Conservation (phyloP, 2,329 filamentous ascomycete genomes). For the Pleomassaria siparia region DNA sequence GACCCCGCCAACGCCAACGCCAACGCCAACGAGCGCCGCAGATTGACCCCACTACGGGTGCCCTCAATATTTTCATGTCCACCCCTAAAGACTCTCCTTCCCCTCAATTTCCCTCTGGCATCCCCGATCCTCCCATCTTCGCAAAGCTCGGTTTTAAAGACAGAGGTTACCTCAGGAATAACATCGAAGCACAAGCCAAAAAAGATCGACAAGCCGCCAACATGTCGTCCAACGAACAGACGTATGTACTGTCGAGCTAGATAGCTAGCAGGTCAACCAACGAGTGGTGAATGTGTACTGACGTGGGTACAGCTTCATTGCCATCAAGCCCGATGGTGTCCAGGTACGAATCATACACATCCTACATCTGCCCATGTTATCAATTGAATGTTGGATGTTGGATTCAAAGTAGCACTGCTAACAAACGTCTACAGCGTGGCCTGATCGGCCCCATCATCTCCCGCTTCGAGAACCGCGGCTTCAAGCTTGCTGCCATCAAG, state of each 20-base stretch:
- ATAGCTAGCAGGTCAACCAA: conserved; percentile 6
- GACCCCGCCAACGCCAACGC: not conserved
- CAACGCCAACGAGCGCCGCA: conserved; percentile 1
- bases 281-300: conserved; percentile 28
- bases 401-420: conserved; percentile 5
- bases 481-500: conserved; percentile 99
- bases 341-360: conserved; percentile 64
- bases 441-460: conserved; percentile 96
- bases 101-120: conserved; percentile 22
- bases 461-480: conserved; percentile 97
- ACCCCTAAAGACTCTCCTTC: conserved; percentile 7
- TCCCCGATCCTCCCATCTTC: conserved; percentile 46
- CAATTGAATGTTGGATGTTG: not conserved
- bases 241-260: conserved; percentile 61
- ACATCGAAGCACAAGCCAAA: conserved; percentile 36
- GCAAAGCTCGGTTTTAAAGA: conserved; percentile 52
- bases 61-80: conserved; percentile 30
- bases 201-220: conserved; percentile 31
- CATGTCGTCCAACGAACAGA: conserved; percentile 78
- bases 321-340: conserved; percentile 99
- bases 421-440: conserved; percentile 68
- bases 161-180: conserved; percentile 42
- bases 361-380: not conserved
- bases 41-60: conserved; percentile 23
- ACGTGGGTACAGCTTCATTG: conserved; percentile 82